Percentiles rank a stretch among this genome's conserved stretches.
Conservation (phyloP, 768 basidiomycete species). For the Psilocybe tampanensis region DNA sequence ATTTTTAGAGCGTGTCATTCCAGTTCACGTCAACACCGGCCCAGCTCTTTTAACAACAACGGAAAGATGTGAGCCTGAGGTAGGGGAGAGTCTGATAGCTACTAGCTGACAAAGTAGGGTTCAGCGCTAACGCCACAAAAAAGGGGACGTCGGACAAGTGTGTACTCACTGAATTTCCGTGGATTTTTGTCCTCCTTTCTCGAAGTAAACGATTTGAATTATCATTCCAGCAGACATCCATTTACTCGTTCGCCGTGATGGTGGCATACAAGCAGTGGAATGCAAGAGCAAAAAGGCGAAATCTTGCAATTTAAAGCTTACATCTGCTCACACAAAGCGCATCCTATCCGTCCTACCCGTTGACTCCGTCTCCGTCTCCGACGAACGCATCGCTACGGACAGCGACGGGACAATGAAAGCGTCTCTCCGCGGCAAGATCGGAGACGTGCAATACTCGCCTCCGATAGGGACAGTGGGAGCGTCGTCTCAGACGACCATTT, state of each 20-base stretch:
- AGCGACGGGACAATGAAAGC: not conserved
- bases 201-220: not conserved
- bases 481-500: not conserved
- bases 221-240: too few species aligned
- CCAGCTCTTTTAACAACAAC: not conserved
- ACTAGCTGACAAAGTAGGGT: not conserved
- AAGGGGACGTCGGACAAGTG: not conserved
- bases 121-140: constrained; percentile 3
- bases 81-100: not conserved
- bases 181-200: not conserved
- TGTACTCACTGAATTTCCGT: not conserved
- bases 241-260: too few species aligned
- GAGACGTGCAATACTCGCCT: constrained; percentile 13
- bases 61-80: not conserved
- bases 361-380: not conserved
- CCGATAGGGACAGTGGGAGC: constrained; percentile 2
- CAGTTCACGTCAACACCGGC: not conserved
- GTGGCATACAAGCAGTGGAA: too few species aligned
- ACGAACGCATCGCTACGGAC: not conserved
- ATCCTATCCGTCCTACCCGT: not conserved
- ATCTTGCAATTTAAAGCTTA: too few species aligned
- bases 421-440: constrained; percentile 22
- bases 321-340: not conserved
- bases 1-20: not conserved
- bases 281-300: too few species aligned